phyloP scores from a whole-genome alignment of 2,329 filamentous ascomycete genomes.

The Fusarium transvaalense region DNA sequence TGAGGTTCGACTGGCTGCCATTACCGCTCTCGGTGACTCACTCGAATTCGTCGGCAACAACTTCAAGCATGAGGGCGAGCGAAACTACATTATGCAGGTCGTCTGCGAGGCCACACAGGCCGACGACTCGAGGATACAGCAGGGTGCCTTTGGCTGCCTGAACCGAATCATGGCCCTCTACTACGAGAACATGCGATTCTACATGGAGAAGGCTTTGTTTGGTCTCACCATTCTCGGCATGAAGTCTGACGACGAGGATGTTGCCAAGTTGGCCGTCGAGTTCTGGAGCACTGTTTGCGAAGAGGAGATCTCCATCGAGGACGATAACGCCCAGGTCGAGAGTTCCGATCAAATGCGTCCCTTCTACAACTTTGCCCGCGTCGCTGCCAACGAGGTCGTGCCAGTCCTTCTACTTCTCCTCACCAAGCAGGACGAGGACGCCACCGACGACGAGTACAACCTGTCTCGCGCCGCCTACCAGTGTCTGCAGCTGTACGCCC shows the following conservation, averaged over 20 bases:
- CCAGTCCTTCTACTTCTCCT: slow-evolving; percentile 90
- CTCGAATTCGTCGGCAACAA: slow-evolving; percentile 98
- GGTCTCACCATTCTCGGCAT: slow-evolving; percentile 97
- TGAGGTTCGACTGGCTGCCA: slow-evolving; percentile 92
- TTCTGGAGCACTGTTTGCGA: slow-evolving; percentile 99
- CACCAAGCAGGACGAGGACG: slow-evolving; percentile 98
- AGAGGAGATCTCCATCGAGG: slow-evolving; percentile 97
- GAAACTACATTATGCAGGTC: slow-evolving; percentile 99
- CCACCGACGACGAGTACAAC: slow-evolving; percentile 97
- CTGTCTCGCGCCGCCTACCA: slow-evolving; percentile 95
- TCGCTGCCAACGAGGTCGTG: slow-evolving; percentile 93
- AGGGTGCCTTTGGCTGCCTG: slow-evolving; percentile 94
- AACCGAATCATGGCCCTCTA: slow-evolving; percentile 99
- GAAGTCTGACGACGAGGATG: slow-evolving; percentile 98
- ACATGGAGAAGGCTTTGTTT: slow-evolving; percentile 99
- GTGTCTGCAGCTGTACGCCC: slow-evolving; percentile 93
- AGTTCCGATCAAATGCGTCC: slow-evolving; percentile 86
- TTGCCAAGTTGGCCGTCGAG: slow-evolving; percentile 96
- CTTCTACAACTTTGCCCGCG: slow-evolving; percentile 95
- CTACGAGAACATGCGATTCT: slow-evolving; percentile 99
- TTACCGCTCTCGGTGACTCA: slow-evolving; percentile 93
- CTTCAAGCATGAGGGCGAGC: slow-evolving; percentile 98
- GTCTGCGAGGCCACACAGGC: slow-evolving; percentile 99
- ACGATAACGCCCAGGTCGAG: slow-evolving; percentile 86
- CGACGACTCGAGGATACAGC: slow-evolving; percentile 89